phyloP scores from a whole-genome alignment of 306 rosid species.

The Neltuma alba region DNA sequence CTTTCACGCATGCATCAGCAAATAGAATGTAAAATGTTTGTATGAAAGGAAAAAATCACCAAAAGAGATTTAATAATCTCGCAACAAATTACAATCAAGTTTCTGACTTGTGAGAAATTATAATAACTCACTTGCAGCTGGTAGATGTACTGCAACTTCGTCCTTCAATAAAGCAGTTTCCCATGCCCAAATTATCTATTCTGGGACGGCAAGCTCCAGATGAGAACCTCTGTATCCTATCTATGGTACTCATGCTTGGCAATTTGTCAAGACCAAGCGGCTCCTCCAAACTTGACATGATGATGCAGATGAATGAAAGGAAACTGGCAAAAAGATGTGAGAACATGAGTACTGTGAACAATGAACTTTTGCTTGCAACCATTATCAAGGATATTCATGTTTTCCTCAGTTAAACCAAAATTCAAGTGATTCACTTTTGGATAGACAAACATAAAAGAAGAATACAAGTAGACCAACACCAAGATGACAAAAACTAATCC shows the following conservation, averaged over 20 bases:
- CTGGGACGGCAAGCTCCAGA: constrained; percentile 71
- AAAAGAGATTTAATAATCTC: background rate
- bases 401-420: constrained; percentile 23
- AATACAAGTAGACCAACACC: background rate
- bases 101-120: background rate
- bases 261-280: constrained; percentile 70
- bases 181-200: constrained; percentile 55
- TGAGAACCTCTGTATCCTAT: constrained; percentile 64
- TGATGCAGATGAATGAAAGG: constrained; percentile 37
- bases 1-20: background rate
- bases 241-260: constrained; percentile 72
- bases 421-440: background rate
- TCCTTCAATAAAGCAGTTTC: constrained; percentile 70
- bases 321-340: constrained; percentile 30
- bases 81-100: background rate
- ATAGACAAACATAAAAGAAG: background rate
- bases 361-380: background rate
- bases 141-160: constrained; percentile 67
- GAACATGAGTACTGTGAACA: constrained; percentile 20
- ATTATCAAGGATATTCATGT: constrained; percentile 8
- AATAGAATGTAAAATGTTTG: constrained; percentile 8
- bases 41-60: background rate
- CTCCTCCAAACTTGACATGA: constrained; percentile 80
- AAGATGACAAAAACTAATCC: background rate
- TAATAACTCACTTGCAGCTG: constrained; percentile 50